Evolutionary conservation across 345 rosid species (phyloP).

Genomic region (Camelina sativa): DNA sequence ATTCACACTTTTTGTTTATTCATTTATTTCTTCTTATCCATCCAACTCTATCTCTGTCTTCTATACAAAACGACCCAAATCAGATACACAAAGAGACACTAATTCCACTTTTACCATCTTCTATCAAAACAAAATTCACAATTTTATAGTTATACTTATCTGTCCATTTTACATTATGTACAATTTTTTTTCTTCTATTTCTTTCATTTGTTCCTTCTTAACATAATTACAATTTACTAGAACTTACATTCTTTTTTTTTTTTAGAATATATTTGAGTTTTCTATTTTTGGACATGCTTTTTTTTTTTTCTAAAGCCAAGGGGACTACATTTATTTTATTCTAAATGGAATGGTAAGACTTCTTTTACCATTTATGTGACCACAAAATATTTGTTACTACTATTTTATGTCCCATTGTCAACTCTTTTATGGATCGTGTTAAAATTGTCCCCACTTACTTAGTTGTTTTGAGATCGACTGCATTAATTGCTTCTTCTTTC

Average conservation of each 20-base stretch:
- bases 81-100: conserved; percentile 2
- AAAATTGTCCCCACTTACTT: conserved; percentile 41
- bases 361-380: too few species aligned
- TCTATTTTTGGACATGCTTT: not conserved
- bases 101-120: conserved; percentile 32
- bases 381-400: conserved; percentile 26
- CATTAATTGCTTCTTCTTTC: conserved; percentile 18
- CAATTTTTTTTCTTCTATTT: not conserved
- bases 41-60: conserved; percentile 31
- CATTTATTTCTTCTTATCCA: conserved; percentile 37
- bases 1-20: conserved; percentile 21
- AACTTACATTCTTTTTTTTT: not conserved
- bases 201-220: not conserved
- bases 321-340: not conserved
- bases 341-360: not conserved
- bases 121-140: not conserved
- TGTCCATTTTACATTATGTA: conserved; percentile 21
- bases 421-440: conserved; percentile 32
- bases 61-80: conserved; percentile 21
- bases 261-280: not conserved
- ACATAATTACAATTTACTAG: not conserved
- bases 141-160: not conserved
- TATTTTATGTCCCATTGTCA: conserved; percentile 32
- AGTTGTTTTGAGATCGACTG: conserved; percentile 42
- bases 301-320: not conserved